These are phyloP conservation scores for Psilocybe mexicana DNA, from an alignment of 1,284 basidiomycete genomes.

Conservation along the genomic window DNA sequence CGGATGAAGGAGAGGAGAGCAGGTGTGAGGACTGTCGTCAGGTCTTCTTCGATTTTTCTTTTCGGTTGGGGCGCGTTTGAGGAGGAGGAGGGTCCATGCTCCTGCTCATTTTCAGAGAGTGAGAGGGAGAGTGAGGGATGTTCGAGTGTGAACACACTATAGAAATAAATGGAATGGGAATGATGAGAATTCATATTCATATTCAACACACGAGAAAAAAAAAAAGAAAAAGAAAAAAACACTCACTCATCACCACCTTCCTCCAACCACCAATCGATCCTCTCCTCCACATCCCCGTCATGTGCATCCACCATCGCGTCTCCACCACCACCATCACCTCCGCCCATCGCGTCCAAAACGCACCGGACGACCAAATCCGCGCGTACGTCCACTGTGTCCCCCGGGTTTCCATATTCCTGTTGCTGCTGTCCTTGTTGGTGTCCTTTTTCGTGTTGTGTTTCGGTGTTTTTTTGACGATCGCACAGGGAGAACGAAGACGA, in stretches of 20 bases:
- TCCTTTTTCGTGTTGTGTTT: not conserved
- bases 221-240: not conserved
- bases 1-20: constrained; percentile 68
- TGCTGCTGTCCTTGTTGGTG: not conserved
- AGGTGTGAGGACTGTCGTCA: not conserved
- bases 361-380: constrained; percentile 75
- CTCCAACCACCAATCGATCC: constrained; percentile 91
- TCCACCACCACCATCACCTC: not conserved
- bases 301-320: not conserved
- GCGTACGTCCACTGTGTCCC: constrained; percentile 84
- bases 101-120: constrained; percentile 18
- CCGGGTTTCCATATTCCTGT: constrained; percentile 68
- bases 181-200: constrained; percentile 1
- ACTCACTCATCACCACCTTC: constrained; percentile 89
- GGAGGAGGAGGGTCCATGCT: not conserved
- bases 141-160: constrained; percentile 64
- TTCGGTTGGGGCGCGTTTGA: not conserved
- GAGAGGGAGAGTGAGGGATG: constrained; percentile 22
- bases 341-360: constrained; percentile 30
- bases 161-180: constrained; percentile 4
- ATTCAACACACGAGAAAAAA: not conserved
- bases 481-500: not conserved
- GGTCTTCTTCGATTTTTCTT: not conserved
- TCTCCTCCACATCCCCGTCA: constrained; percentile 40
- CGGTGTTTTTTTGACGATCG: not conserved